Evolutionary conservation across 2,329 filamentous ascomycete genomes (phyloP), one percentile per base, ranked within the genome.

Genomic region (Dactylellina parvicollis): DNA sequence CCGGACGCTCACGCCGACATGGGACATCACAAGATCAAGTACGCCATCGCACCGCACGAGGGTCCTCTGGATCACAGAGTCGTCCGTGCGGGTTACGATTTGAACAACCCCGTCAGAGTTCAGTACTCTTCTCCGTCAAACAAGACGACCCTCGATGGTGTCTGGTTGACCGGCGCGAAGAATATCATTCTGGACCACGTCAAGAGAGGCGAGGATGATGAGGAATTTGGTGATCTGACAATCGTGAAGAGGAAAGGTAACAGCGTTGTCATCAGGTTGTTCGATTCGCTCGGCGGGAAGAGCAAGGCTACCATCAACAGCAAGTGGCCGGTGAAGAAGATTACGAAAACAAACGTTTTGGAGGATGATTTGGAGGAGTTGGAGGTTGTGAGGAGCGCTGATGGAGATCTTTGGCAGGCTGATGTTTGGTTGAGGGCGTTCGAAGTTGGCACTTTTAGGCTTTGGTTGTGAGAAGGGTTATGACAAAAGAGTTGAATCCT

Each of bases 1-100:
- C 94, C 94, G 0, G 94, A 98, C 80, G 92, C 88, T 4, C 89
- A 96, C 78, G 94, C 94, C 40, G 94, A 98, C 80, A 97, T 98
- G 92, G 94, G 92, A 59, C 86, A 84, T 42, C 94, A 98, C 80
- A 85, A 85, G 75, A 96, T 97, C 77, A 89, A 90, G 74, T 98
- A 94, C 86, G 93, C 92, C 20, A 92, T 98, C 76, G 84, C 97
- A 76, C 94, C 94, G 1, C 94, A 98, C 80, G 80, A 85, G 22
- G 93, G 92, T 1, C 81, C 84, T 1, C 84, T 98, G 3, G 87
- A 89, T 47, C 83, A 88, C 36, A 84, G 85, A 16, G 96, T 92
- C 0, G 87, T 98, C 46, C 88, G 89, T 69, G 91, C 92, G 10
- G 94, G 90, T 0, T 93, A 90, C 80, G 91, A 94, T 76, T 96